These are phyloP conservation scores for Panaeolus cyanescens DNA, from an alignment of 768 basidiomycete genomes.

Conservation along the genomic window DNA sequence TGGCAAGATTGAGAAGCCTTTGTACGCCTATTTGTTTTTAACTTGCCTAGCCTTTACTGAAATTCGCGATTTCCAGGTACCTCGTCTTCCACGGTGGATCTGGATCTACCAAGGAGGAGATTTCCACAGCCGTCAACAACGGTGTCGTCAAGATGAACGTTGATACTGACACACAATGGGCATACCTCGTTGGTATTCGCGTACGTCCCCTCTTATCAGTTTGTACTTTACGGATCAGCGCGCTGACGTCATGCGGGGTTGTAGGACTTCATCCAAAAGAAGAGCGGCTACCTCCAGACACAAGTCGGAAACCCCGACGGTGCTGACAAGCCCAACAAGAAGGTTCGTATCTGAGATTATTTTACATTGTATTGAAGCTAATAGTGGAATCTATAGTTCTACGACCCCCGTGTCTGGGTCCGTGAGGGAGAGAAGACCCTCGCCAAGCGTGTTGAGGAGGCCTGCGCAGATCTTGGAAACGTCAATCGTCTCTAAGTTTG, in stretches of 20 bases:
- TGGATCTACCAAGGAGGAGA: conserved; percentile 95
- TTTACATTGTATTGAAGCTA: neutral
- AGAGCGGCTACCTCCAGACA: conserved; percentile 83
- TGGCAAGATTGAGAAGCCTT: conserved; percentile 67
- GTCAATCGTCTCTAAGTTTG: conserved; percentile 28
- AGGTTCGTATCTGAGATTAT: conserved; percentile 44
- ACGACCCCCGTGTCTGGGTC: conserved; percentile 98
- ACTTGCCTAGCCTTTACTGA: neutral
- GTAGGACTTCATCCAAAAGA: conserved; percentile 83
- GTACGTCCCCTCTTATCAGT: conserved; percentile 34
- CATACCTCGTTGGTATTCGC: conserved; percentile 86
- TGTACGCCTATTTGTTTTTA: conserved; percentile 52
- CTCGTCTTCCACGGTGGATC: conserved; percentile 99
- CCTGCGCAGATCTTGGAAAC: conserved; percentile 88
- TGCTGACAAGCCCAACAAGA: conserved; percentile 98
- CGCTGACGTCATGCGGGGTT: neutral
- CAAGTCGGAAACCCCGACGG: conserved; percentile 99
- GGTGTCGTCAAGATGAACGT: conserved; percentile 99
- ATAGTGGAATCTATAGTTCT: conserved; percentile 50
- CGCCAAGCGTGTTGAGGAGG: conserved; percentile 82
- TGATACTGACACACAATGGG: conserved; percentile 93
- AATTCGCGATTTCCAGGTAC: conserved; percentile 52
- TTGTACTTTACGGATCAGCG: neutral
- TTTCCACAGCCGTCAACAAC: conserved; percentile 84
- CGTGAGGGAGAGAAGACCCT: conserved; percentile 98